Conservation (phyloP, 768 basidiomycete genomes). For the Psilocybe sp. region DNA sequence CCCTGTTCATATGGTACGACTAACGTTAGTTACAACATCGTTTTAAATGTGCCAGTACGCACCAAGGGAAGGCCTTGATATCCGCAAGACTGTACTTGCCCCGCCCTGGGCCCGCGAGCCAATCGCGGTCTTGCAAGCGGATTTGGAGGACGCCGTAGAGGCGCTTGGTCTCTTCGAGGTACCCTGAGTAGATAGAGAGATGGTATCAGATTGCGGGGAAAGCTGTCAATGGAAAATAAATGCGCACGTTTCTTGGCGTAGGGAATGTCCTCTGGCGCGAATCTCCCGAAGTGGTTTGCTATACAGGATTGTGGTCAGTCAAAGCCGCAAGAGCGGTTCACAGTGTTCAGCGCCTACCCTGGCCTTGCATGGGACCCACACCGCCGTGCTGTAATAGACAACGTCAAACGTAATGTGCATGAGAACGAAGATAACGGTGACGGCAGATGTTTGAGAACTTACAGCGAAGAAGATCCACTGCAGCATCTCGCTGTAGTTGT, state of each 20-base stretch:
- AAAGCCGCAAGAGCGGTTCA: background rate
- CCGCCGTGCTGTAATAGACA: slow-evolving; percentile 58
- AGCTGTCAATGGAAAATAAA: slow-evolving; percentile 2
- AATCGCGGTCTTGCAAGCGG: slow-evolving; percentile 66
- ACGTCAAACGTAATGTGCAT: background rate
- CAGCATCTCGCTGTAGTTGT: slow-evolving; percentile 65
- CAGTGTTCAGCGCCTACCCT: slow-evolving; percentile 25
- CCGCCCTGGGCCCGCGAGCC: slow-evolving; percentile 65
- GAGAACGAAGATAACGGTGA: background rate
- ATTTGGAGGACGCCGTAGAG: slow-evolving; percentile 79
- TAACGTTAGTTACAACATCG: background rate
- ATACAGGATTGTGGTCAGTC: background rate
- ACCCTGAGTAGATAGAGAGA: slow-evolving; percentile 42
- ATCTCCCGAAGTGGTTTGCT: slow-evolving; percentile 67
- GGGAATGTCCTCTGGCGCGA: slow-evolving; percentile 61
- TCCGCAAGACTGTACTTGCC: slow-evolving; percentile 72
- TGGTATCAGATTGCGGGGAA: background rate
- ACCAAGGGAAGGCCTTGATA: slow-evolving; percentile 68
- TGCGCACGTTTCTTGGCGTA: slow-evolving; percentile 59
- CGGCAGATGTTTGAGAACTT: slow-evolving; percentile 2
- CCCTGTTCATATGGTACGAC: slow-evolving; percentile 35
- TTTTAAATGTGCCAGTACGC: slow-evolving; percentile 4
- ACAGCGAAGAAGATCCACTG: slow-evolving; percentile 89
- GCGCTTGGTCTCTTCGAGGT: slow-evolving; percentile 77
- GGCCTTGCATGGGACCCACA: slow-evolving; percentile 86